Evolutionary conservation across 306 rosid genomes (phyloP).

Genomic region (Sindora glabra): DNA sequence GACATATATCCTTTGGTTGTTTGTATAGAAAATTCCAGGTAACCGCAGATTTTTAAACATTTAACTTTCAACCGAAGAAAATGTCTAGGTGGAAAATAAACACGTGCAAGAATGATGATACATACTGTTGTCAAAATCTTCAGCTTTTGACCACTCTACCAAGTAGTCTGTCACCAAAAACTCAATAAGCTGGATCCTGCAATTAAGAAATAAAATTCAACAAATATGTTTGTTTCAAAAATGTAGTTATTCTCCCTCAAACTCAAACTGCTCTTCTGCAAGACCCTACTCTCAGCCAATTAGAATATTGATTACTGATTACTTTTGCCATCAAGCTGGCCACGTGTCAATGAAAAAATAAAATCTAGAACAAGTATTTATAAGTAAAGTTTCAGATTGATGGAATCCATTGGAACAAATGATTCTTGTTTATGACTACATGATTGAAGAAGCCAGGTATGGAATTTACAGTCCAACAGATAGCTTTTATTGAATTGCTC

Average conservation of each 20-base stretch:
- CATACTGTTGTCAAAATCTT: slow-evolving; percentile 57
- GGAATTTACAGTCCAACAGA: not conserved
- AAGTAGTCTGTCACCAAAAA: slow-evolving; percentile 72
- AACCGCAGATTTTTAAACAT: not conserved
- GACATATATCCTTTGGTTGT: not conserved
- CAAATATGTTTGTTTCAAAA: not conserved
- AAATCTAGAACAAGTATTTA: too few species aligned
- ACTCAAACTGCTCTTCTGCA: too few species aligned
- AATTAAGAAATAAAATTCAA: slow-evolving; percentile 19
- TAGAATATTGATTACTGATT: too few species aligned
- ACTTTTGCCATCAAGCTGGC: too few species aligned
- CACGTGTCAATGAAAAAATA: too few species aligned
- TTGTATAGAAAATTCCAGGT: not conserved
- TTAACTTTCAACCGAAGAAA: not conserved
- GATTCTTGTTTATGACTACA: not conserved
- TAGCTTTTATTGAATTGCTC: not conserved
- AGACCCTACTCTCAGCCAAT: too few species aligned
- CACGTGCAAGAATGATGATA: not conserved
- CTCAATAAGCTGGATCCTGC: slow-evolving; percentile 88
- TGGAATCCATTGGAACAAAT: not conserved
- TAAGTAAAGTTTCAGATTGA: not conserved
- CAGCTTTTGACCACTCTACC: slow-evolving; percentile 57
- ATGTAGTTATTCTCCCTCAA: not conserved
- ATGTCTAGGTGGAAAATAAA: not conserved
- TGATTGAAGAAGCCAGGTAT: not conserved